phyloP scores from a whole-genome alignment of 305 asterid species.

The Striga hermonthica region DNA sequence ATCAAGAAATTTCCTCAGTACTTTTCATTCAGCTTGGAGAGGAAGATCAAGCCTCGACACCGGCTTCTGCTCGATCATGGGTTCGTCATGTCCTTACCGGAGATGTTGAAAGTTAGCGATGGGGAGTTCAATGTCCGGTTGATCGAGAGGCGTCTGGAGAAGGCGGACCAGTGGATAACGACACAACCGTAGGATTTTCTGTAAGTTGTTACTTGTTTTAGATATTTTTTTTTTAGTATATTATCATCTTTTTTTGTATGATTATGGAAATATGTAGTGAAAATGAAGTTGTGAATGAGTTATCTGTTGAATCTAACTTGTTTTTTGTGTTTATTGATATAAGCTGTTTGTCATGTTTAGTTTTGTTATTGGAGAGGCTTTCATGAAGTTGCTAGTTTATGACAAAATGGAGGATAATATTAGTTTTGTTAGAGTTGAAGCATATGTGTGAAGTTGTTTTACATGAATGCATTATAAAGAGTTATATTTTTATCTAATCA shows the following conservation, averaged over 20 bases:
- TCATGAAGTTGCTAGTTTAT: too few species aligned
- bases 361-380: too few species aligned
- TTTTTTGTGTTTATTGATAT: background rate
- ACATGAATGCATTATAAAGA: too few species aligned
- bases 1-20: constrained; percentile 82
- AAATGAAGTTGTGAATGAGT: constrained; percentile 1
- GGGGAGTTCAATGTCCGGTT: constrained; percentile 61
- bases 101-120: constrained; percentile 80
- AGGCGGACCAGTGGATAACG: constrained; percentile 34
- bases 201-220: constrained; percentile 23
- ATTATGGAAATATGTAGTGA: constrained; percentile 4
- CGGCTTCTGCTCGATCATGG: constrained; percentile 55
- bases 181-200: constrained; percentile 17
- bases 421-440: too few species aligned
- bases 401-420: too few species aligned
- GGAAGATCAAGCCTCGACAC: constrained; percentile 70
- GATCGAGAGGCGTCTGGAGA: constrained; percentile 53
- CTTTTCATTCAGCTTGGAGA: constrained; percentile 74
- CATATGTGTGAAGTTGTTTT: too few species aligned
- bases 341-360: too few species aligned
- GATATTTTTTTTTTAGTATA: constrained; percentile 17
- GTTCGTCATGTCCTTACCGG: constrained; percentile 45
- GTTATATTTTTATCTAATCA: too few species aligned
- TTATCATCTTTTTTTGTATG: constrained; percentile 1
- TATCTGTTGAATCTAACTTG: constrained; percentile 8